These are phyloP conservation scores for Forsythia suspensa DNA, from an alignment of 257 asterid genomes.

Conservation along the genomic window DNA sequence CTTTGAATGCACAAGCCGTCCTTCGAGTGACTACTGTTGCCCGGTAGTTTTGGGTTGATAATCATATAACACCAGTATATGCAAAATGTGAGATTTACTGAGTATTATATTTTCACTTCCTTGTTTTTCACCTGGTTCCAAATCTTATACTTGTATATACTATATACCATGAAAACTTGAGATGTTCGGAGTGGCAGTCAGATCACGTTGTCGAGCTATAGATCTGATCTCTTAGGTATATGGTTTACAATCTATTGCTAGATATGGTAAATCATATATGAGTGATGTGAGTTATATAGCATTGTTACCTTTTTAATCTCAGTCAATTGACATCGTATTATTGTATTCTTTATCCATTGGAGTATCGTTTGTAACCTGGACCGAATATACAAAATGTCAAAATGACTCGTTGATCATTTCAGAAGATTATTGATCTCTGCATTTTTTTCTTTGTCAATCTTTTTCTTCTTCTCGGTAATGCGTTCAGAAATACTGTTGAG, in stretches of 20 bases:
- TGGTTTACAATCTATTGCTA: constrained; percentile 31
- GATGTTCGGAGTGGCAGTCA: constrained; percentile 38
- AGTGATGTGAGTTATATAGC: background rate
- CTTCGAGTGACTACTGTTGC: constrained; percentile 76
- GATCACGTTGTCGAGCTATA: constrained; percentile 38
- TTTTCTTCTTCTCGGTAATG: no score
- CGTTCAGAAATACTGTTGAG: no score
- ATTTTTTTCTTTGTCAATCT: no score
- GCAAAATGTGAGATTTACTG: constrained; percentile 18
- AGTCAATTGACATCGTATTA: no score
- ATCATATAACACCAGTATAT: constrained; percentile 22
- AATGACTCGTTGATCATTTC: no score
- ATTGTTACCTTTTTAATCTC: no score
- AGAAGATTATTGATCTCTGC: no score
- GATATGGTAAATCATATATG: constrained; percentile 25
- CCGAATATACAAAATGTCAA: no score
- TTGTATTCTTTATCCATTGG: no score
- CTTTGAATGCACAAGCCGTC: constrained; percentile 86
- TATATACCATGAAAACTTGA: constrained; percentile 61
- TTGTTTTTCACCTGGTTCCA: constrained; percentile 14
- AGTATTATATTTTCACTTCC: constrained; percentile 32
- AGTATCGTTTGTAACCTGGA: no score
- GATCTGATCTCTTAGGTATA: constrained; percentile 13
- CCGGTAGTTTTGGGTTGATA: constrained; percentile 57
- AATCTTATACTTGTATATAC: constrained; percentile 68